Percentiles rank a stretch among this genome's conserved stretches.
phyloP scores from a whole-genome alignment of 306 rosid species.

The Fragaria ananassa region DNA sequence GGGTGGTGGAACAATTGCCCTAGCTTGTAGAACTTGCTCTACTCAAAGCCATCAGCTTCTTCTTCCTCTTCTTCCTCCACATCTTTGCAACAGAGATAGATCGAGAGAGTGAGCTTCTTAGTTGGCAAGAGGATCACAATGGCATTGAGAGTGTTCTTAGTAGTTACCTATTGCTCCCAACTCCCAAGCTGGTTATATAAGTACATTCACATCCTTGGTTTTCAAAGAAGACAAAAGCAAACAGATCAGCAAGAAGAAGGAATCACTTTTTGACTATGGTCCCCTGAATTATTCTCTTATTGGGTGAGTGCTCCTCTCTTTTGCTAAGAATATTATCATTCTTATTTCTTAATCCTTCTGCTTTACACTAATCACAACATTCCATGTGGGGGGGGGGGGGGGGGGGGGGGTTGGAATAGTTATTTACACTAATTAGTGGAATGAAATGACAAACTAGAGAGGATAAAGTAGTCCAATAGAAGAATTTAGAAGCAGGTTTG shows the following conservation, averaged over 20 bases:
- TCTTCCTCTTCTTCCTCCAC: conserved; percentile 55
- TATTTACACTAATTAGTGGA: conserved; percentile 1
- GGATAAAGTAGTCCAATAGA: conserved; percentile 32
- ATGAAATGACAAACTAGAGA: conserved; percentile 20
- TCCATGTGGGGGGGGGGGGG: conserved; percentile 26
- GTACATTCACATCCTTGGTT: conserved; percentile 5
- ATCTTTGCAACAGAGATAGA: conserved; percentile 1
- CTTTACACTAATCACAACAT: conserved; percentile 27
- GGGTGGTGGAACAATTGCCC: conserved; percentile 19
- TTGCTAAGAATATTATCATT: conserved; percentile 34
- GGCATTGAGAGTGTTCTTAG: not conserved
- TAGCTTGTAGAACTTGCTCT: conserved; percentile 9
- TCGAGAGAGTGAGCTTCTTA: not conserved
- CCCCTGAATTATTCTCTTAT: conserved; percentile 32
- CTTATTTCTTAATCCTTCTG: conserved; percentile 11
- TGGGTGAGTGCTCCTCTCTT: conserved; percentile 30
- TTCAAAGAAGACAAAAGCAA: conserved; percentile 29
- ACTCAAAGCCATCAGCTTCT: conserved; percentile 13
- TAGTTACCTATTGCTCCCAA: not conserved
- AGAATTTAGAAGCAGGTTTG: conserved; percentile 28
- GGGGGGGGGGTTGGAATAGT: too few relatives aligned
- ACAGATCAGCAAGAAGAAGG: conserved; percentile 40
- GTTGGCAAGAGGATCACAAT: not conserved
- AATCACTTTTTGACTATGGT: conserved; percentile 26
- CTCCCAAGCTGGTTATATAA: conserved; percentile 1